Percentiles rank a stretch among this genome's conserved stretches.
phyloP scores from a whole-genome alignment of 2,329 filamentous ascomycete genomes.

The Hypocrella siamensis region DNA sequence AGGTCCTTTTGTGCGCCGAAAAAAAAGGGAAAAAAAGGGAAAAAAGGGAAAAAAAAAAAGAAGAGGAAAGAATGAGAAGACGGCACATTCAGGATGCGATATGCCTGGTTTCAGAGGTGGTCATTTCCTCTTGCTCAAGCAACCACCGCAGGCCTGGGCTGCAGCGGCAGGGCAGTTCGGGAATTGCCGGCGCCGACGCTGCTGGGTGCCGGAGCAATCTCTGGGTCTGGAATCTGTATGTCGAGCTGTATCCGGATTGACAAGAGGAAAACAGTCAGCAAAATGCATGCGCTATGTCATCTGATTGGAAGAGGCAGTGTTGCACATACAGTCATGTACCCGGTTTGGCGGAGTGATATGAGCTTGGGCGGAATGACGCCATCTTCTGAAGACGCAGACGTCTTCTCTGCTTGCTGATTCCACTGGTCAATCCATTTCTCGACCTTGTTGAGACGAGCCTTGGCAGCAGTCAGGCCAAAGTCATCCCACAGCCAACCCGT shows the following conservation, averaged over 20 bases:
- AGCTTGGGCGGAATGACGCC: constrained; percentile 47
- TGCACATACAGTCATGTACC: constrained; percentile 61
- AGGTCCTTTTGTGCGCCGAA: neutral
- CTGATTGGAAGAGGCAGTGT: neutral
- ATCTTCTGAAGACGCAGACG: constrained; percentile 33
- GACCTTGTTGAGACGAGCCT: constrained; percentile 51
- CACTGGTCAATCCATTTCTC: constrained; percentile 77
- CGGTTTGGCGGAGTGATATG: constrained; percentile 64
- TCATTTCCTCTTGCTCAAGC: neutral
- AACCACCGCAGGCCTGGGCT: neutral
- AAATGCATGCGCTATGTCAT: neutral
- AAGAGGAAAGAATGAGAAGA: no score
- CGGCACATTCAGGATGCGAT: no score
- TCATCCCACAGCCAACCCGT: constrained; percentile 97
- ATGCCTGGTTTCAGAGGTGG: no score
- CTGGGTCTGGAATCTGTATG: constrained; percentile 66
- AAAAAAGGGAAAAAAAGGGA: neutral
- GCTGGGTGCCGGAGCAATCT: constrained; percentile 40
- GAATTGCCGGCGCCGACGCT: constrained; percentile 18
- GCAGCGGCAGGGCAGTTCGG: neutral
- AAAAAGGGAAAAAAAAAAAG: neutral
- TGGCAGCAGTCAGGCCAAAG: constrained; percentile 60
- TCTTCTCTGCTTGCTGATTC: constrained; percentile 58
- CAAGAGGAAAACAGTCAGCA: constrained; percentile 2
- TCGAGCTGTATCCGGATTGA: constrained; percentile 40